Conservation (phyloP, 2,329 filamentous ascomycete genomes). For the Seiridium unicorne region DNA sequence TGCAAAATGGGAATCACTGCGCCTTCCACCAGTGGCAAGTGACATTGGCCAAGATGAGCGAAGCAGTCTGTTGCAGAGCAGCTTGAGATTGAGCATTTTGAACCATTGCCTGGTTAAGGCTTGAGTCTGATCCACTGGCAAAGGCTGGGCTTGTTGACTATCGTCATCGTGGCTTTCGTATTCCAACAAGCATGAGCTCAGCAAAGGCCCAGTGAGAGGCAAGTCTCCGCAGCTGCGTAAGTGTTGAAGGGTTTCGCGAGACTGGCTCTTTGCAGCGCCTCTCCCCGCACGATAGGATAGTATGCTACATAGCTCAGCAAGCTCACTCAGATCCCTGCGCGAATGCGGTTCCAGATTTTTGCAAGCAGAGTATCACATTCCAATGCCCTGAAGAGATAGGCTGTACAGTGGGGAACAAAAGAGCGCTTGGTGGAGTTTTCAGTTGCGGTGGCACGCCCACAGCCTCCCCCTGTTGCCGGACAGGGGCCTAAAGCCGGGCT, state of each 20-base stretch:
- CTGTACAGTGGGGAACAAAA: background rate
- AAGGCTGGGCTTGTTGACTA: background rate
- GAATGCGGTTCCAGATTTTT: background rate
- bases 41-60: conserved; percentile 13
- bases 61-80: too few species aligned
- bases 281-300: too few species aligned
- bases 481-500: background rate
- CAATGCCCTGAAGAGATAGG: too few species aligned
- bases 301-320: too few species aligned
- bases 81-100: background rate
- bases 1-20: conserved; percentile 16
- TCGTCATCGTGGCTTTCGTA: background rate
- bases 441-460: conserved; percentile 5
- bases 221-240: background rate
- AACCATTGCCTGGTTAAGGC: background rate
- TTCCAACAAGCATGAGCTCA: too few species aligned
- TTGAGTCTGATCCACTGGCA: too few species aligned
- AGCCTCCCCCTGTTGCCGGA: conserved; percentile 3
- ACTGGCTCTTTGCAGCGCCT: background rate
- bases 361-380: too few species aligned
- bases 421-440: background rate
- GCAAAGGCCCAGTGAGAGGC: background rate
- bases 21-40: conserved; percentile 18
- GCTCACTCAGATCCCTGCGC: background rate
- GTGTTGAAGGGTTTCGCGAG: background rate